These are phyloP conservation scores for Medicago ruthenica DNA, from an alignment of 306 rosid genomes.

Conservation along the genomic window DNA sequence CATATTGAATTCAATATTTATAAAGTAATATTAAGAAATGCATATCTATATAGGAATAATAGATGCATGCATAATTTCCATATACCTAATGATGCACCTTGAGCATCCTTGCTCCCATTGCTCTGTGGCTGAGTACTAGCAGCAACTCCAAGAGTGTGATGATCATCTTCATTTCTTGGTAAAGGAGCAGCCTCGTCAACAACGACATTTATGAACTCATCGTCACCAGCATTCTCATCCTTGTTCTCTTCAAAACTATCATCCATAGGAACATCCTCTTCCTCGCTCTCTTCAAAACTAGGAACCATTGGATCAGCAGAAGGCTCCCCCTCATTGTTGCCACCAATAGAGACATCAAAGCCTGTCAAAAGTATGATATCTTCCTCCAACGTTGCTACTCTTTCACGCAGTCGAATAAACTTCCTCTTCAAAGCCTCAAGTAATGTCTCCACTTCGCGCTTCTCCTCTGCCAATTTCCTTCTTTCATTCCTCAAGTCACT, in stretches of 20 bases:
- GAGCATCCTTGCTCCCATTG: slow-evolving; percentile 21
- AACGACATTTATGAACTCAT: not conserved
- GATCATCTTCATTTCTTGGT: slow-evolving; percentile 18
- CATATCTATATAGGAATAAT: not conserved
- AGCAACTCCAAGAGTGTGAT: not conserved
- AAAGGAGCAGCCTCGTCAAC: not conserved
- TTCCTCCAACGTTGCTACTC: slow-evolving; percentile 16
- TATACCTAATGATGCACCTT: slow-evolving; percentile 37
- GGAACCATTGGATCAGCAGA: too few species aligned
- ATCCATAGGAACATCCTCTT: not conserved
- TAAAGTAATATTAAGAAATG: not conserved
- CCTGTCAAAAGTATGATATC: not conserved
- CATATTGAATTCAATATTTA: slow-evolving; percentile 18
- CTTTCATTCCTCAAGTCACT: not conserved
- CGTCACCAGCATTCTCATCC: not conserved
- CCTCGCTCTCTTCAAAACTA: too few species aligned
- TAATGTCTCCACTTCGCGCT: not conserved
- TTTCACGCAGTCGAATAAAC: not conserved
- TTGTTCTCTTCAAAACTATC: not conserved
- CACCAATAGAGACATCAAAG: too few species aligned
- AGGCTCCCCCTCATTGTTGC: too few species aligned
- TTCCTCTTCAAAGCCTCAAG: not conserved
- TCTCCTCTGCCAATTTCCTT: not conserved
- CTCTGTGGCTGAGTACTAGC: not conserved
- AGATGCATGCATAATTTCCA: slow-evolving; percentile 28